phyloP scores from a whole-genome alignment of 2,329 filamentous ascomycete species.

The Cercospora sp. region DNA sequence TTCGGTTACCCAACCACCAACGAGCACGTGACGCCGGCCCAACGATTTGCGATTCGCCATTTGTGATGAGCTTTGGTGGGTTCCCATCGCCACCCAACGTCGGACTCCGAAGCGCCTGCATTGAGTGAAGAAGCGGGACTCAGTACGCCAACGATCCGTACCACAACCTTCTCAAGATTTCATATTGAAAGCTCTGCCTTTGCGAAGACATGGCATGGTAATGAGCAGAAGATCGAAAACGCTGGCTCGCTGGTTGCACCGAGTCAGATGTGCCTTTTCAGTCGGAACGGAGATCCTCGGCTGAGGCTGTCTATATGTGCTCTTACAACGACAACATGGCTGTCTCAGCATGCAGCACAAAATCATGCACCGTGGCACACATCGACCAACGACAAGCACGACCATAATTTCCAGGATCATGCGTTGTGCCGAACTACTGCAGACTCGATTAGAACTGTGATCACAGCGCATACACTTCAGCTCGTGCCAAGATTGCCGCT shows the following conservation, averaged over 20 bases:
- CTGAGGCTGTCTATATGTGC: conserved; percentile 1
- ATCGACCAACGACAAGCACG: not conserved
- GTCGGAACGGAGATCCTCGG: conserved; percentile 11
- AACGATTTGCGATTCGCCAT: too few species aligned
- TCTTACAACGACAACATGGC: not conserved
- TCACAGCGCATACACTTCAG: not conserved
- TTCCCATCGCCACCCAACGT: too few species aligned
- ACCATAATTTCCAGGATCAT: not conserved
- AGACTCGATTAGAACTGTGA: not conserved
- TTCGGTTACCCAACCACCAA: too few species aligned
- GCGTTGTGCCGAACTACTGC: not conserved
- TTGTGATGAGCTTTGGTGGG: too few species aligned
- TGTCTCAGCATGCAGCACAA: conserved; percentile 1
- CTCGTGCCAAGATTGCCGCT: not conserved
- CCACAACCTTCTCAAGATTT: too few species aligned
- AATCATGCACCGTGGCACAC: not conserved
- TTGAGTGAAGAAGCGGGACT: too few species aligned
- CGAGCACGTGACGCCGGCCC: too few species aligned
- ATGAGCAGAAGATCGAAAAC: too few species aligned
- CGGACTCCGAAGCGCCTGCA: too few species aligned
- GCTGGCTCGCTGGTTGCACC: not conserved
- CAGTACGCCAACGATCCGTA: too few species aligned
- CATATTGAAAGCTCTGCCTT: too few species aligned
- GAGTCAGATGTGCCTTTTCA: not conserved
- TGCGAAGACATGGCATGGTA: too few species aligned